Conservation (phyloP, 2,329 filamentous ascomycete genomes). For the Calycina marina region DNA sequence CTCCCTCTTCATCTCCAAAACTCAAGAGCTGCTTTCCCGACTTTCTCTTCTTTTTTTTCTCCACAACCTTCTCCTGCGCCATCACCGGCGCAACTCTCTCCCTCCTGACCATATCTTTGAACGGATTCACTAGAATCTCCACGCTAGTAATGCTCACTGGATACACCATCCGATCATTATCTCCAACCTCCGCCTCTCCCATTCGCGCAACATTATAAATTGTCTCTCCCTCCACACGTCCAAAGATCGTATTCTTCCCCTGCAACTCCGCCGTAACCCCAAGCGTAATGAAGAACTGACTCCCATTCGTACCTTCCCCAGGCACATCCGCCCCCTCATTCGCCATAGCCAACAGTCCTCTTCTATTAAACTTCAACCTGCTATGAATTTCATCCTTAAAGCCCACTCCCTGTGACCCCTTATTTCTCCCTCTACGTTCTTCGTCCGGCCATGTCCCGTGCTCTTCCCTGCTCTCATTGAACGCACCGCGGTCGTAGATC, state of each 20-base stretch:
- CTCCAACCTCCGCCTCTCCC: conserved; percentile 72
- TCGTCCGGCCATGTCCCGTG: conserved; percentile 39
- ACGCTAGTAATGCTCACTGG: conserved; percentile 62
- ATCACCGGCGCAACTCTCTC: conserved; percentile 38
- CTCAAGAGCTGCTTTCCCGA: conserved; percentile 63
- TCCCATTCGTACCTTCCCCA: conserved; percentile 67
- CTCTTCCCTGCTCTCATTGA: conserved; percentile 29
- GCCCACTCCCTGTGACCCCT: conserved; percentile 41
- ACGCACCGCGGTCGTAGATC: conserved; percentile 76
- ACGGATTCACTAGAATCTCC: conserved; percentile 70
- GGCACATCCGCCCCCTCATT: conserved; percentile 55
- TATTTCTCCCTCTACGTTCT: conserved; percentile 45
- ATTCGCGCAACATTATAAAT: conserved; percentile 95
- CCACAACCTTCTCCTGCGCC: conserved; percentile 38
- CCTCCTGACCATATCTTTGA: conserved; percentile 65
- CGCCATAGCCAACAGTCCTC: conserved; percentile 90
- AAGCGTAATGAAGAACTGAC: conserved; percentile 94
- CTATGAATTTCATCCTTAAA: conserved; percentile 84
- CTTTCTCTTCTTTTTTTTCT: conserved; percentile 63
- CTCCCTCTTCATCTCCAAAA: conserved; percentile 53
- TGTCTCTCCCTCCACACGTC: conserved; percentile 79
- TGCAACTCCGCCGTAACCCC: conserved; percentile 74
- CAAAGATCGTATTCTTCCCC: conserved; percentile 87
- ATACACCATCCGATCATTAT: conserved; percentile 74
- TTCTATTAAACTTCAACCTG: conserved; percentile 79